A percentile compares a stretch with the other conserved stretches of the same genome.
These are phyloP conservation scores for Helenozyma baotianmanensis DNA, from an alignment of 805 yeast genomes.

Conservation along the genomic window DNA sequence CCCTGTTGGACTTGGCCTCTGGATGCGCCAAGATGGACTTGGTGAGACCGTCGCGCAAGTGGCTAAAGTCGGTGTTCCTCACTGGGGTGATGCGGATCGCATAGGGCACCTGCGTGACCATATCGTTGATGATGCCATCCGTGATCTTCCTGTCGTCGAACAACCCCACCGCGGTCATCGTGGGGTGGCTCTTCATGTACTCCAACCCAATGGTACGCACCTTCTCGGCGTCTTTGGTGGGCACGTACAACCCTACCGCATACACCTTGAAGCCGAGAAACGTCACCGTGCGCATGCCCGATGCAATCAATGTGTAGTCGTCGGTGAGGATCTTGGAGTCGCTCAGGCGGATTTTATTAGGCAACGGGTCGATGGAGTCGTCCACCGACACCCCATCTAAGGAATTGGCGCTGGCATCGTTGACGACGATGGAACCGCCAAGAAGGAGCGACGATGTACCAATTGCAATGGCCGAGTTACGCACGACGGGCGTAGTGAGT, in stretches of 20 bases:
- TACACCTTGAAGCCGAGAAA: constrained; percentile 80
- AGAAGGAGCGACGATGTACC: constrained; percentile 15
- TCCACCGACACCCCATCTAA: constrained; percentile 40
- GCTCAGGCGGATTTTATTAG: constrained; percentile 14
- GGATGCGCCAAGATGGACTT: constrained; percentile 72
- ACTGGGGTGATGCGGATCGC: constrained; percentile 78
- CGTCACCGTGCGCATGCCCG: constrained; percentile 81
- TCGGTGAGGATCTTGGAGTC: constrained; percentile 20
- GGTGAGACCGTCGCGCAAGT: constrained; percentile 82
- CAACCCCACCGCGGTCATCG: constrained; percentile 5
- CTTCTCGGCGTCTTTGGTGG: constrained; percentile 46
- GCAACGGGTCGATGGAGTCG: constrained; percentile 47
- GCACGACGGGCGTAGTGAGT: no score
- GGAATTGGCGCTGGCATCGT: constrained; percentile 17
- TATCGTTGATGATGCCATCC: constrained; percentile 46
- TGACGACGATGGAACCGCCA: constrained; percentile 15
- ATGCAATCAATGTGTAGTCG: constrained; percentile 60
- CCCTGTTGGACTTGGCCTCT: constrained; percentile 44
- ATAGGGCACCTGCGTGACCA: constrained; percentile 58
- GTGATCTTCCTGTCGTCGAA: constrained; percentile 52
- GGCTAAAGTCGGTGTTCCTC: constrained; percentile 87
- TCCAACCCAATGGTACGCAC: constrained; percentile 6
- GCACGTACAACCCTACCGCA: constrained; percentile 78
- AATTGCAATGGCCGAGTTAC: no score
- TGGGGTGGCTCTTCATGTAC: constrained; percentile 5